Evolutionary conservation across 1,139 yeast genomes (phyloP), one percentile per base, ranked within the genome.

Genomic region (Zygosaccharomyces pseudobailii): DNA sequence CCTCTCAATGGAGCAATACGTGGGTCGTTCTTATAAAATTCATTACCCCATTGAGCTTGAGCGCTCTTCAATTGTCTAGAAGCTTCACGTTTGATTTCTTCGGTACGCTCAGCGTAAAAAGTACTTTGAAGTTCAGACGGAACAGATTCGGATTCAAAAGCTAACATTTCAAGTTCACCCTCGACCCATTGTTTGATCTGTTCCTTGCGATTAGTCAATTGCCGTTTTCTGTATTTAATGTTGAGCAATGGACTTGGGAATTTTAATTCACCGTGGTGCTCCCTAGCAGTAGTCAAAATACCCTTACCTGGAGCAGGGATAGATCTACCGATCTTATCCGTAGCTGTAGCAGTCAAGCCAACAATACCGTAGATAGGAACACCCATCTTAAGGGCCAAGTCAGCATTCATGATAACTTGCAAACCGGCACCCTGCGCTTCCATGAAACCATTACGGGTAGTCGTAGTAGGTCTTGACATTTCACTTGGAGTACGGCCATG

Each of bases 301-400:
- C 99, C 99, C 76, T 90, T 89, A 71, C 99, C 99, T 72, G 99
- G 99, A 67, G 98, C 98, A 59, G 99, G 99, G 60, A 92, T 94
- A 46, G 97, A 90, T 74, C 97, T 86, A 67, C 97, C 97, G 71
- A 90, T 92, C 82, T 90, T 92, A 71, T 92, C 99, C 53, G 96
- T 82, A 48, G 98, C 98, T 64, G 97, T 94, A 45, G 96, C 90
- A 54, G 96, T 79, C 80, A 90, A 73, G 48, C 95, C 98, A 63
- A 90, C 78, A 58, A 92, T 82, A 72, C 96, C 98, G 63, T 94
- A 88, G 63, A 92, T 88, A 70, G 99, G 99, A 62, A 92, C 97
- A 76, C 99, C 99, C 99, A 92, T 92, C 67, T 84, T 81, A 59
- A 92, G 63, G 36, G 99, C 99, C 62, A 92, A 77, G 58, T 85